These are phyloP conservation scores for Cardamine occulta DNA, from an alignment of 345 rosid species.

Conservation along the genomic window DNA sequence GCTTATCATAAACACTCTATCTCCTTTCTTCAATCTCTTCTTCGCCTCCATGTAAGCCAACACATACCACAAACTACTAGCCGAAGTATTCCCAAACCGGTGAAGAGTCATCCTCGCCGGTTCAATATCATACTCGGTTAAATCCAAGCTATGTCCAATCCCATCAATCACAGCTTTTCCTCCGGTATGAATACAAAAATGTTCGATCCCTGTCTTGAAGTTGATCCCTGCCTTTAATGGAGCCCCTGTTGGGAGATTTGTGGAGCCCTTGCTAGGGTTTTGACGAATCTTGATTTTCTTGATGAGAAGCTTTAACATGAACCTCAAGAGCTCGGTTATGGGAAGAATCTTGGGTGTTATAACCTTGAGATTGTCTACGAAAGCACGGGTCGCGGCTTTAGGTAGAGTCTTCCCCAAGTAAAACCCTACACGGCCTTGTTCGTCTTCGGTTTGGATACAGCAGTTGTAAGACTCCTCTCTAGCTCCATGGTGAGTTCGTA, in stretches of 20 bases:
- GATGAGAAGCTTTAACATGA: constrained; percentile 38
- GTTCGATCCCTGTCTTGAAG: constrained; percentile 82
- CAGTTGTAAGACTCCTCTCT: constrained; percentile 73
- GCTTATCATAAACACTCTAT: constrained; percentile 64
- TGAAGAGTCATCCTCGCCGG: constrained; percentile 96
- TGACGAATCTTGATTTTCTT: constrained; percentile 44
- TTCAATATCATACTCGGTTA: constrained; percentile 70
- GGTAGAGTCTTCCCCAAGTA: constrained; percentile 76
- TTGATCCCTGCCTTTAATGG: constrained; percentile 57
- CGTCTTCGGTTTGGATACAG: constrained; percentile 75
- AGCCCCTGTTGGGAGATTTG: constrained; percentile 19
- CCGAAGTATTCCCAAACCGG: constrained; percentile 94
- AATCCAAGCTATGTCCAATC: constrained; percentile 65
- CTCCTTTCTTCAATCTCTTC: constrained; percentile 75
- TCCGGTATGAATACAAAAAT: constrained; percentile 88
- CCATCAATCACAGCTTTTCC: constrained; percentile 97
- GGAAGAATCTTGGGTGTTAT: constrained; percentile 83
- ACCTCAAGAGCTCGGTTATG: constrained; percentile 67
- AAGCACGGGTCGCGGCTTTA: constrained; percentile 71
- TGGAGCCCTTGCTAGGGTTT: constrained; percentile 35
- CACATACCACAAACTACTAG: constrained; percentile 93
- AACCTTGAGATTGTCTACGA: constrained; percentile 71
- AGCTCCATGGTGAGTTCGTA: constrained; percentile 86
- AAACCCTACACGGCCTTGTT: constrained; percentile 64
- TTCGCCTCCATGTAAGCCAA: constrained; percentile 91